phyloP scores from a whole-genome alignment of 108 stramenopile species.

The Cyclotella baltica region DNA sequence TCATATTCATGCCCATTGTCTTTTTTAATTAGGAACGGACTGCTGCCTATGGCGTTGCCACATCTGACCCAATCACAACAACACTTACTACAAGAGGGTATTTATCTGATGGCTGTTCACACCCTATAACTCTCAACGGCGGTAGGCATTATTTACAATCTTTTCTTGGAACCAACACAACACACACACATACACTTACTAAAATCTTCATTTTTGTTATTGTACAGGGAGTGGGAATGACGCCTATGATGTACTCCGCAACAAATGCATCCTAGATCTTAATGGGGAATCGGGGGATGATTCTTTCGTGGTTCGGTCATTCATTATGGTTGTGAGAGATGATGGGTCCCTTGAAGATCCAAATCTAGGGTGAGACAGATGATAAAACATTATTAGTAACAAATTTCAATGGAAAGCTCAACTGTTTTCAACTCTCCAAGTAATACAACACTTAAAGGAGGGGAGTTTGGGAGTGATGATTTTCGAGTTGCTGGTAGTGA shows the following conservation, averaged over 20 bases:
- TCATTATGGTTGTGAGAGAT: slow-evolving; percentile 11
- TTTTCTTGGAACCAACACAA: too few relatives aligned
- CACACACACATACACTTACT: too few relatives aligned
- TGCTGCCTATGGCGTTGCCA: slow-evolving; percentile 4
- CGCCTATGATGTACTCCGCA: slow-evolving; percentile 45
- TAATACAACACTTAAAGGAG: slow-evolving; percentile 4
- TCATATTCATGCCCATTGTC: too few relatives aligned
- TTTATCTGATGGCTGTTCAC: slow-evolving; percentile 38
- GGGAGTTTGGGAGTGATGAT: neutral
- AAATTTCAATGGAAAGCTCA: neutral
- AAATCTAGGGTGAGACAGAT: neutral
- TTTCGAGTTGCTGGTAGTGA: neutral
- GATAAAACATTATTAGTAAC: neutral
- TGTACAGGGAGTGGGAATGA: slow-evolving; percentile 28
- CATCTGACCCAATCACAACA: slow-evolving; percentile 35
- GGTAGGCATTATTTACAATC: too few relatives aligned
- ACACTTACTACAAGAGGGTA: slow-evolving; percentile 55
- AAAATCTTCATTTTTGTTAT: neutral
- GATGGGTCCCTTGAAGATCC: slow-evolving; percentile 4
- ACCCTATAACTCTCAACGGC: slow-evolving; percentile 47
- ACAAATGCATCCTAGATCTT: slow-evolving; percentile 43
- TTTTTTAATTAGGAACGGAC: neutral
- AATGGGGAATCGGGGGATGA: slow-evolving; percentile 56
- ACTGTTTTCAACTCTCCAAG: neutral
- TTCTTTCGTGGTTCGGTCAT: slow-evolving; percentile 49